Percentiles rank a stretch among this genome's conserved stretches.
Conservation (phyloP, 2,329 filamentous ascomycete genomes). For the Apiospora kogelbergensis region DNA sequence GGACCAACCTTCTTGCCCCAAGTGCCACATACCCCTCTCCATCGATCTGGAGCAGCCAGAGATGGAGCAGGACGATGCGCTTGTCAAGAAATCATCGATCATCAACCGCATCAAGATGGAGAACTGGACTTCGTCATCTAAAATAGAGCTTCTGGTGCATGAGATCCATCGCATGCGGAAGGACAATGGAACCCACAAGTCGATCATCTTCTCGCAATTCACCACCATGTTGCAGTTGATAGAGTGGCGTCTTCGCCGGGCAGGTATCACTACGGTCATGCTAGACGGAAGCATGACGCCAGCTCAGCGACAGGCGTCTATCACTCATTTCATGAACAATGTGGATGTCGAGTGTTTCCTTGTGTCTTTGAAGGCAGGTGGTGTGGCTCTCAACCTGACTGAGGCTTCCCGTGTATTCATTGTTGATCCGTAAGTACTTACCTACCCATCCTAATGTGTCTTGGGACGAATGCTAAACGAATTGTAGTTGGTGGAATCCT, state of each 20-base stretch:
- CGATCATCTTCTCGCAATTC: constrained; percentile 96
- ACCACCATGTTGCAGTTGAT: constrained; percentile 97
- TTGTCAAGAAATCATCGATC: constrained; percentile 93
- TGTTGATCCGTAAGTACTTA: constrained; percentile 77
- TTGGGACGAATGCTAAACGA: not conserved
- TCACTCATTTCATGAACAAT: constrained; percentile 96
- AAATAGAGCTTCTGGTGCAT: constrained; percentile 95
- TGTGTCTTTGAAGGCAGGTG: constrained; percentile 93
- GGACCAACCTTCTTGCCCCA: constrained; percentile 77
- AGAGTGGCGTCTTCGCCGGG: constrained; percentile 92
- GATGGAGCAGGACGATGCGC: constrained; percentile 84
- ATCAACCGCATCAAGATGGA: constrained; percentile 99
- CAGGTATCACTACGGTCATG: constrained; percentile 98
- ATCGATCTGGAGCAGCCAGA: constrained; percentile 96
- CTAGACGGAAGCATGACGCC: constrained; percentile 97
- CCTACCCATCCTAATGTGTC: not conserved
- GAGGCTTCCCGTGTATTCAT: constrained; percentile 96
- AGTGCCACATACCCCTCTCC: constrained; percentile 83
- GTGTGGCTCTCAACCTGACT: constrained; percentile 91
- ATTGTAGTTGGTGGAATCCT: constrained; percentile 92
- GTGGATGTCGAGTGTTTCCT: constrained; percentile 93
- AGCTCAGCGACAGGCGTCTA: constrained; percentile 86
- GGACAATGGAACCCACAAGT: constrained; percentile 91
- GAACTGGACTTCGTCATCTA: constrained; percentile 96
- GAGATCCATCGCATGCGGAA: constrained; percentile 90